A percentile compares a stretch with the other conserved stretches of the same genome.
Conservation (phyloP, 2,329 filamentous ascomycete species). For the Xylariaceae sp. region DNA sequence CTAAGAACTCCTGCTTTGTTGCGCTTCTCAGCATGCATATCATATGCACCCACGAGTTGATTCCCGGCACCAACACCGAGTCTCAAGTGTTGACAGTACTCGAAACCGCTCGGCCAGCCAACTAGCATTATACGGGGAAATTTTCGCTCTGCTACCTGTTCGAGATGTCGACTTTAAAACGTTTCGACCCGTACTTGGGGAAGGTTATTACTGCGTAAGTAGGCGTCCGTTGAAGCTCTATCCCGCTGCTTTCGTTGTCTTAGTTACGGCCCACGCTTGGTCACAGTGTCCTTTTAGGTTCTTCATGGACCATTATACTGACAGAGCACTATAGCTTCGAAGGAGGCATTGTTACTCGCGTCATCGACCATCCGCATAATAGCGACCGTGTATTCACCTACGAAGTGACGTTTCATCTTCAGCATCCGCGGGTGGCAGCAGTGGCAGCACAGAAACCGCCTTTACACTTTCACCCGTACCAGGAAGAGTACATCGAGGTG, state of each 20-base stretch:
- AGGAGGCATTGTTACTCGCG: slow-evolving; percentile 26
- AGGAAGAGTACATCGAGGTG: slow-evolving; percentile 33
- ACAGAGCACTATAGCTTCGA: slow-evolving; percentile 23
- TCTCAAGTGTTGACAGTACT: too few relatives aligned
- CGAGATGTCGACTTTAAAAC: slow-evolving; percentile 12
- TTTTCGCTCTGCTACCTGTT: not conserved
- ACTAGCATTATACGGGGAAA: too few relatives aligned
- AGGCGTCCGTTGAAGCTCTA: not conserved
- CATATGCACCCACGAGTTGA: too few relatives aligned
- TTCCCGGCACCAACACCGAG: too few relatives aligned
- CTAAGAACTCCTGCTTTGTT: too few relatives aligned
- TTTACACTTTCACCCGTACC: slow-evolving; percentile 34
- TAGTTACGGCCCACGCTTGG: too few relatives aligned
- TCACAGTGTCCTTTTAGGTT: not conserved
- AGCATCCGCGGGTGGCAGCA: slow-evolving; percentile 23
- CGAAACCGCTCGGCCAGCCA: too few relatives aligned
- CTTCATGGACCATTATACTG: not conserved
- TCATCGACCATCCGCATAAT: slow-evolving; percentile 26
- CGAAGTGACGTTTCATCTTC: slow-evolving; percentile 29
- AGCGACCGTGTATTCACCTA: slow-evolving; percentile 26
- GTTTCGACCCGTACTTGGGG: slow-evolving; percentile 15
- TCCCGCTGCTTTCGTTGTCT: not conserved
- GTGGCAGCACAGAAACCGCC: slow-evolving; percentile 31
- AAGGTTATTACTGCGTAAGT: slow-evolving; percentile 23
- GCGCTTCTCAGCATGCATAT: too few relatives aligned